These are phyloP conservation scores for Alternaria ethzedia DNA, from an alignment of 2,329 filamentous ascomycete genomes.

Conservation along the genomic window DNA sequence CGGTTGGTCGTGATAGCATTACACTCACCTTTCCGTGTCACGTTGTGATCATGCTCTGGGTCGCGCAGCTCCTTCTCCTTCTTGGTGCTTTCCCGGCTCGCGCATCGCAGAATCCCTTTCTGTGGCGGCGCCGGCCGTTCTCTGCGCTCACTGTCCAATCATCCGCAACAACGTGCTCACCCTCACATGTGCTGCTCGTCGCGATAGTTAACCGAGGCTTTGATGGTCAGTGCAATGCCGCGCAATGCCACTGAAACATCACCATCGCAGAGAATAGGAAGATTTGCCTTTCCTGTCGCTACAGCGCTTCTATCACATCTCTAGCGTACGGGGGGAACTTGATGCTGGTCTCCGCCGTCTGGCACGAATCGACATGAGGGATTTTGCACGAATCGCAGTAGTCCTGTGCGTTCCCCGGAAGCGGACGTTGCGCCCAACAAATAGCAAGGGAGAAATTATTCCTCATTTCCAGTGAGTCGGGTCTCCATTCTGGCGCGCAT, in stretches of 20 bases:
- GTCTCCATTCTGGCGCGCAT: slow-evolving; percentile 17
- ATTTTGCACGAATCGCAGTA: slow-evolving; percentile 20
- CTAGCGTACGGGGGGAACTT: slow-evolving; percentile 43
- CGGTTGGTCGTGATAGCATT: slow-evolving; percentile 20
- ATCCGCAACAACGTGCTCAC: slow-evolving; percentile 26
- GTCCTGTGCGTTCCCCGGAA: slow-evolving; percentile 15
- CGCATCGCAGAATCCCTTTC: neutral
- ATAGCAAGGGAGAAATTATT: slow-evolving; percentile 5
- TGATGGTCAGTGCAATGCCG: neutral
- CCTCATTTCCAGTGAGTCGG: slow-evolving; percentile 21
- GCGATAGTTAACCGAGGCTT: slow-evolving; percentile 9
- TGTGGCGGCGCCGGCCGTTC: neutral
- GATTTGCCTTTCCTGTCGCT: slow-evolving; percentile 19
- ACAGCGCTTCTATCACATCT: slow-evolving; percentile 15
- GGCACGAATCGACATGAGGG: slow-evolving; percentile 23
- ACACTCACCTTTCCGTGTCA: slow-evolving; percentile 7
- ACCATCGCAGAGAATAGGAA: slow-evolving; percentile 1
- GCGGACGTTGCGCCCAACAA: slow-evolving; percentile 12
- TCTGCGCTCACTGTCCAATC: slow-evolving; percentile 10
- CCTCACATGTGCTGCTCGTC: slow-evolving; percentile 17
- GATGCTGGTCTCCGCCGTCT: slow-evolving; percentile 27
- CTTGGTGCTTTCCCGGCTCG: neutral
- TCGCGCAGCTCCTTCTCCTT: neutral
- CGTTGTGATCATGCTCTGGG: slow-evolving; percentile 2
- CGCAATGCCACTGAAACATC: slow-evolving; percentile 10